Percentiles rank a stretch among this genome's conserved stretches.
Evolutionary conservation across 148 eudicot genomes (phyloP).

Genomic region (Beta vulgaris): DNA sequence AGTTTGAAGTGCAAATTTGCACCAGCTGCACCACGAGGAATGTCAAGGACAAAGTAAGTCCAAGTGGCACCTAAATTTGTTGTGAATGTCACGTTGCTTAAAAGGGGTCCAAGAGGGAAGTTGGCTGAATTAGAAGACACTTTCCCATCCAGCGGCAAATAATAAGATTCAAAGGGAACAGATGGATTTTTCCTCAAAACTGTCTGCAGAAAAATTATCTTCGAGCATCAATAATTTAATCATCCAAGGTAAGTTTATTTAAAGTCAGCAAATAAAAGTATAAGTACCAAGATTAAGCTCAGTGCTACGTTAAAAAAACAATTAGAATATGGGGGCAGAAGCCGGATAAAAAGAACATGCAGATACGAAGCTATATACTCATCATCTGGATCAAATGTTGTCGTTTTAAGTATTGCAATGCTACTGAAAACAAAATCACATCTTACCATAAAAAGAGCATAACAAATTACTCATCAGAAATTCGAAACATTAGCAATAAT

Average conservation of each 20-base stretch:
- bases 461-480: not conserved
- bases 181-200: constrained; percentile 57
- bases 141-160: constrained; percentile 49
- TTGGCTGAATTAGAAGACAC: constrained; percentile 40
- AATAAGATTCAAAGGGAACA: constrained; percentile 67
- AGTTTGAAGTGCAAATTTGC: constrained; percentile 65
- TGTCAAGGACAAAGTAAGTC: constrained; percentile 75
- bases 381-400: not conserved
- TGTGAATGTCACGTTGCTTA: constrained; percentile 51
- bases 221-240: constrained; percentile 39
- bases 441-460: no score
- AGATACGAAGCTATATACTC: not conserved
- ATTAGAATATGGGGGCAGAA: not conserved
- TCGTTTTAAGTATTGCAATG: not conserved
- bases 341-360: not conserved
- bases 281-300: not conserved
- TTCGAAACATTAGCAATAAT: no score
- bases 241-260: constrained; percentile 27
- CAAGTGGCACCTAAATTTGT: constrained; percentile 36
- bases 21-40: constrained; percentile 81
- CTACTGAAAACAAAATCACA: not conserved
- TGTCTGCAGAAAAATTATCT: constrained; percentile 66
- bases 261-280: constrained; percentile 22
- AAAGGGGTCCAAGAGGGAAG: constrained; percentile 70
- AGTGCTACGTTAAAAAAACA: not conserved